phyloP scores from a whole-genome alignment of 1,284 basidiomycete genomes.

The Ustilago vetiveriae region DNA sequence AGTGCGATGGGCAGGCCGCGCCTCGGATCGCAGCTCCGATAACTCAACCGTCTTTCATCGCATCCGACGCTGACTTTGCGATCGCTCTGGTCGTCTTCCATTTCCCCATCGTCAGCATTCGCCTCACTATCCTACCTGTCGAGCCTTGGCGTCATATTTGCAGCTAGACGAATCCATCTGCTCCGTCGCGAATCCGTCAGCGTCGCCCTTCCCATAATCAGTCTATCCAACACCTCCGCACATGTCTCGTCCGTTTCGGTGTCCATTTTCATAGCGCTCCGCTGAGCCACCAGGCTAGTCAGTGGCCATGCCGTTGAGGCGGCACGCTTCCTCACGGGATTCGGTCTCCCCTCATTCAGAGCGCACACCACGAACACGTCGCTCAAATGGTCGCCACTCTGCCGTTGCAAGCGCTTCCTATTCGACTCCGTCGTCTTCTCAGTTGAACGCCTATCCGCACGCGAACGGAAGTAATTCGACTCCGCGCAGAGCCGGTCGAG shows the following conservation, averaged over 20 bases:
- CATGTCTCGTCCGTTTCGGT: slow-evolving; percentile 18
- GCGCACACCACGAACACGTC: neutral
- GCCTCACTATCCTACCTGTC: too few species aligned
- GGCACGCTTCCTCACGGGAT: slow-evolving; percentile 3
- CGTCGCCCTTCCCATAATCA: too few species aligned
- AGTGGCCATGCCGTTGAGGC: slow-evolving; percentile 27
- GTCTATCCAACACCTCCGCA: neutral
- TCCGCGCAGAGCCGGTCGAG: neutral
- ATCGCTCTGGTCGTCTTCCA: too few species aligned
- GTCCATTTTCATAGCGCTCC: slow-evolving; percentile 8
- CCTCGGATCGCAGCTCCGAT: too few species aligned
- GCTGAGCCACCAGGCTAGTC: slow-evolving; percentile 10
- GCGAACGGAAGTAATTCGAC: neutral
- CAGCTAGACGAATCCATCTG: too few species aligned
- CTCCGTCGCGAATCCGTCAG: too few species aligned
- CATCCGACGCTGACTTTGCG: too few species aligned
- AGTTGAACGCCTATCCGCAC: too few species aligned
- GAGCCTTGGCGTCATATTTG: too few species aligned
- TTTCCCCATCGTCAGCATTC: too few species aligned
- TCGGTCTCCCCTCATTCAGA: neutral
- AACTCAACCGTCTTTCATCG: too few species aligned
- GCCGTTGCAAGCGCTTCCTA: slow-evolving; percentile 16
- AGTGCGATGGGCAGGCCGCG: too few species aligned
- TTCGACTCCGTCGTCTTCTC: slow-evolving; percentile 1
- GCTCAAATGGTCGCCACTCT: neutral